Conservation (phyloP, 495 filamentous ascomycete species). For the Podospora tetraspora region DNA sequence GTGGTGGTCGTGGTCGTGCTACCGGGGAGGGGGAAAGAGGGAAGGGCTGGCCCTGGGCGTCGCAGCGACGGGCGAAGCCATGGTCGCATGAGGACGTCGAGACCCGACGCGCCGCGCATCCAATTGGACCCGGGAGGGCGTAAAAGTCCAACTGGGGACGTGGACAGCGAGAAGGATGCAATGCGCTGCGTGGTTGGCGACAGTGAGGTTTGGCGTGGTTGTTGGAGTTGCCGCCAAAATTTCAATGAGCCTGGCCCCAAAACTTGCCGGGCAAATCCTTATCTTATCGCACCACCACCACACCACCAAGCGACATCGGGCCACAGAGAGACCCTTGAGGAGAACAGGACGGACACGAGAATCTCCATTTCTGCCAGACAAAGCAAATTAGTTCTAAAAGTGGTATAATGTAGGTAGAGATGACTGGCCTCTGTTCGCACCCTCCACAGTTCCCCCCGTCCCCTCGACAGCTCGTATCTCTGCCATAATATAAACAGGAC, state of each 20-base stretch:
- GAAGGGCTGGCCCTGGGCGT: neutral
- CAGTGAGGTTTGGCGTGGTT: neutral
- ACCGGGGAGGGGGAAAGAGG: conserved; percentile 5
- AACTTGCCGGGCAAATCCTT: conserved; percentile 14
- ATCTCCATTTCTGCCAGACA: neutral
- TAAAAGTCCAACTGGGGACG: conserved; percentile 8
- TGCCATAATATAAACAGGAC: conserved; percentile 6
- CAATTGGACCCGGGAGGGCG: conserved; percentile 23
- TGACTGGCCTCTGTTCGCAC: neutral
- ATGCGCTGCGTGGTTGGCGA: neutral
- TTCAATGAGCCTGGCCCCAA: conserved; percentile 8
- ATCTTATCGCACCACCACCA: conserved; percentile 12
- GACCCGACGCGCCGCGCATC: conserved; percentile 26
- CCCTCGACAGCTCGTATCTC: neutral
- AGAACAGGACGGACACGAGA: neutral
- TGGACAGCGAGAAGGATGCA: neutral
- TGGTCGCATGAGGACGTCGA: conserved; percentile 29
- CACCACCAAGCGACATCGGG: neutral
- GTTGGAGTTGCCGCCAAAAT: conserved; percentile 4
- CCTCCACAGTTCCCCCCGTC: neutral
- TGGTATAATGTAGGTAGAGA: conserved; percentile 10
- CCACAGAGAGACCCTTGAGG: neutral
- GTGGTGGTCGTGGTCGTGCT: neutral
- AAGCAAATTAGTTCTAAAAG: conserved; percentile 5
- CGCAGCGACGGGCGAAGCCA: conserved; percentile 25